Percentiles rank a stretch among this genome's conserved stretches.
Conservation (phyloP, 2,329 filamentous ascomycete species). For the Fusarium kyushuense region DNA sequence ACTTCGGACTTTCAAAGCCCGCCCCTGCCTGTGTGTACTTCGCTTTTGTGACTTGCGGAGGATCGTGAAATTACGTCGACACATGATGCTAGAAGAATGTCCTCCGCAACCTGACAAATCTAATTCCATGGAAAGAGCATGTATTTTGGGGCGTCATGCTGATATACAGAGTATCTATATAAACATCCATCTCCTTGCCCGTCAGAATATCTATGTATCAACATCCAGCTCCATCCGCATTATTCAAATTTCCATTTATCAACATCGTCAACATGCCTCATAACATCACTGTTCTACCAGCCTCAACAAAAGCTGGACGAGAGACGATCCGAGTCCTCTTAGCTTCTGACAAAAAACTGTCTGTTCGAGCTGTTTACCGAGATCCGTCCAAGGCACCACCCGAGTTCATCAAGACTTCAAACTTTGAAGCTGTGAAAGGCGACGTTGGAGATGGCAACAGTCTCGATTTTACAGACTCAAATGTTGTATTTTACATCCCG, state of each 20-base stretch:
- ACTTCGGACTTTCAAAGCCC: slow-evolving; percentile 17
- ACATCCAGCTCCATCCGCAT: not conserved
- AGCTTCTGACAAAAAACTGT: slow-evolving; percentile 28
- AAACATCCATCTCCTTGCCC: not conserved
- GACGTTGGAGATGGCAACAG: slow-evolving; percentile 46
- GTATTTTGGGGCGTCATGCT: no score
- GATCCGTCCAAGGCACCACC: slow-evolving; percentile 47
- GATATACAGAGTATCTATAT: not conserved
- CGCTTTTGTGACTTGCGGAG: not conserved
- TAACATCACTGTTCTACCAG: slow-evolving; percentile 52
- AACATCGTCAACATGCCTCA: slow-evolving; percentile 40
- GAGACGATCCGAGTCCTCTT: slow-evolving; percentile 49
- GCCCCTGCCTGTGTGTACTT: not conserved
- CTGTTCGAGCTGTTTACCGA: slow-evolving; percentile 50
- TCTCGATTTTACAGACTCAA: slow-evolving; percentile 49
- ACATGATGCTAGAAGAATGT: not conserved
- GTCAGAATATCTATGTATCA: not conserved
- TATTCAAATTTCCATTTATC: not conserved
- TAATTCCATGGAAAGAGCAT: not conserved
- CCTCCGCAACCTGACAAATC: not conserved
- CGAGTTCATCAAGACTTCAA: slow-evolving; percentile 47
- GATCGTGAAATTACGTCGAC: not conserved
- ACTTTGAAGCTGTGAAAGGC: slow-evolving; percentile 49
- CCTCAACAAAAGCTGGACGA: slow-evolving; percentile 51
- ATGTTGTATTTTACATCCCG: slow-evolving; percentile 52